These are phyloP conservation scores for Zelonia costaricensis DNA, from an alignment of 208 protist genomes.

Conservation along the genomic window DNA sequence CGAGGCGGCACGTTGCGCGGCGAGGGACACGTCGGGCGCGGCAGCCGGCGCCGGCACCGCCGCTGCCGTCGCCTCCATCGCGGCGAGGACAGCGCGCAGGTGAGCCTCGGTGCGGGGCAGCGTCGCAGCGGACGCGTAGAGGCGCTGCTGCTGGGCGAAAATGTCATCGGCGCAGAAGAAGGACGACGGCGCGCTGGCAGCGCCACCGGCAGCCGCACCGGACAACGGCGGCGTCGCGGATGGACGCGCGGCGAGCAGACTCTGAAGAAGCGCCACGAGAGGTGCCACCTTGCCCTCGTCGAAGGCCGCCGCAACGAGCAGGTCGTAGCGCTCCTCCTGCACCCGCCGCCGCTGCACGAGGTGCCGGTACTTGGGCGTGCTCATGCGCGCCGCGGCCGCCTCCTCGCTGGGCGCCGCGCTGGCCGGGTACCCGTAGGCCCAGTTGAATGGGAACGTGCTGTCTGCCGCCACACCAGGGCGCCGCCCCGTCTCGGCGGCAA, in stretches of 20 bases:
- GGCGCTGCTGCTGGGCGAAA: conserved; percentile 19
- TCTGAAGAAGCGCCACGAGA: conserved; percentile 42
- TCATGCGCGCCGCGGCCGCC: conserved; percentile 6
- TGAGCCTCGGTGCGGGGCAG: conserved; percentile 51
- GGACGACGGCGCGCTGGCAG: neutral
- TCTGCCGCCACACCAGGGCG: conserved; percentile 17
- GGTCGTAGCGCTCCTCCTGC: conserved; percentile 32
- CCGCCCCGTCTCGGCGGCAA: conserved; percentile 29
- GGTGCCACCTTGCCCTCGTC: conserved; percentile 47
- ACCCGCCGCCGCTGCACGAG: conserved; percentile 27
- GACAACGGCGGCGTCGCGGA: conserved; percentile 3
- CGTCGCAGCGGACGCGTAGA: conserved; percentile 30
- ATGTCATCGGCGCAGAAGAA: conserved; percentile 3
- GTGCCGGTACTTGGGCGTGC: conserved; percentile 3
- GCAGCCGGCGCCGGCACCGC: no score
- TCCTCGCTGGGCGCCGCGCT: conserved; percentile 21
- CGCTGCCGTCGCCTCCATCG: no score
- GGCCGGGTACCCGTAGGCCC: conserved; percentile 27
- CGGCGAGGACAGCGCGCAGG: conserved; percentile 15
- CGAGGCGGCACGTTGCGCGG: no score
- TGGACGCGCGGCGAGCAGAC: conserved; percentile 24
- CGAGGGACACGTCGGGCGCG: no score
- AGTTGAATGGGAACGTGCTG: conserved; percentile 32
- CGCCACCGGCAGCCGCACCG: neutral
- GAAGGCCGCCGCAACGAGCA: conserved; percentile 56